These are phyloP conservation scores for Plectosphaerella plurivora DNA, from an alignment of 2,329 filamentous ascomycete genomes.

Conservation along the genomic window DNA sequence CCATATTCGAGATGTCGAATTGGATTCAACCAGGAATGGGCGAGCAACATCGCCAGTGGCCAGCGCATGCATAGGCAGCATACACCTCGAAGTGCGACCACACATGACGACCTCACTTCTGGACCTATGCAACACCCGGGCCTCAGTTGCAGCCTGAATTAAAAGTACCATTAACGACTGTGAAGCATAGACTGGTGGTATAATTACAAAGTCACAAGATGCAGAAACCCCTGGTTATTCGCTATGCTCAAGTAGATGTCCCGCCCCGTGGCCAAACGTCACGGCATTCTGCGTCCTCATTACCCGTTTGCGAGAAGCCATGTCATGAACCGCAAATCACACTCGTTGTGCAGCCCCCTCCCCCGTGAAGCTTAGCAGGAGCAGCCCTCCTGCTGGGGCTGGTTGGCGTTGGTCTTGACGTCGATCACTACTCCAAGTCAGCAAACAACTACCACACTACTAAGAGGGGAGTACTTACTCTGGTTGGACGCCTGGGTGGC, in stretches of 20 bases:
- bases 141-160: not conserved
- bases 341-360: conserved; percentile 7
- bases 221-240: conserved; percentile 16
- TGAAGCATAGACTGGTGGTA: conserved; percentile 13
- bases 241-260: conserved; percentile 22
- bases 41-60: too few relatives aligned
- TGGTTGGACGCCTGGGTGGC: conserved; percentile 68
- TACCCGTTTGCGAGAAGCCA: not conserved
- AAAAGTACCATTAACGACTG: conserved; percentile 13
- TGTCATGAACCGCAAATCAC: not conserved
- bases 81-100: too few relatives aligned
- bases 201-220: conserved; percentile 17
- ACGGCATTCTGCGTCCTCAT: conserved; percentile 3
- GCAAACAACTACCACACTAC: conserved; percentile 7
- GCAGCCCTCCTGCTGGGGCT: conserved; percentile 69
- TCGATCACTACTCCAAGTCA: conserved; percentile 68
- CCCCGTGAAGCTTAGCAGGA: conserved; percentile 44
- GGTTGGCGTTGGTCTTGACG: conserved; percentile 75
- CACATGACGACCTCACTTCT: not conserved
- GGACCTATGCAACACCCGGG: too few relatives aligned
- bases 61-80: too few relatives aligned
- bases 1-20: too few relatives aligned
- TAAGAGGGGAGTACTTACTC: conserved; percentile 51
- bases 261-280: conserved; percentile 1
- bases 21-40: too few relatives aligned